These are phyloP conservation scores for Agroathelia rolfsii DNA, from an alignment of 1,284 basidiomycete species.

Conservation along the genomic window DNA sequence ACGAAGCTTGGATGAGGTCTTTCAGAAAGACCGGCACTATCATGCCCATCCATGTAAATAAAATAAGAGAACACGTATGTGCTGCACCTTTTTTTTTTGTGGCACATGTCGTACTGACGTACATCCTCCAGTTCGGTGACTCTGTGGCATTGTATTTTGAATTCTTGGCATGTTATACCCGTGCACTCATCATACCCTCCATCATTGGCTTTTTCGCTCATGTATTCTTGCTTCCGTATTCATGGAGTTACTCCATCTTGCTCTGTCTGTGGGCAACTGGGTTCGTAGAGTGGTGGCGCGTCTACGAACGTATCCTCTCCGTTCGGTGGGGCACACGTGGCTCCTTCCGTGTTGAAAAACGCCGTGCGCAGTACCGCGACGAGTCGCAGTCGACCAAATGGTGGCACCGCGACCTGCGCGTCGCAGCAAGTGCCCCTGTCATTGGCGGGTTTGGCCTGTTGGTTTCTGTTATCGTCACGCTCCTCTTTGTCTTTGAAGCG, in stretches of 20 bases:
- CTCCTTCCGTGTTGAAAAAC: slow-evolving; percentile 68
- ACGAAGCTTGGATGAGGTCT: slow-evolving; percentile 57
- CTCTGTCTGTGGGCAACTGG: slow-evolving; percentile 72
- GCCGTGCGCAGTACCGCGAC: slow-evolving; percentile 56
- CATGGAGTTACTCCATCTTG: slow-evolving; percentile 67
- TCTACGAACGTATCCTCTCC: slow-evolving; percentile 71
- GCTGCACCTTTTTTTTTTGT: slow-evolving; percentile 1
- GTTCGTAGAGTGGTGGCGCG: slow-evolving; percentile 88
- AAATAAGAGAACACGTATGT: slow-evolving; percentile 30
- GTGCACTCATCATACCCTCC: slow-evolving; percentile 63
- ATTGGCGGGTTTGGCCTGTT: slow-evolving; percentile 67
- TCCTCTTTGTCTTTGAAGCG: slow-evolving; percentile 80
- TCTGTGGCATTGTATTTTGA: slow-evolving; percentile 86
- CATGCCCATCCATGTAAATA: slow-evolving; percentile 23
- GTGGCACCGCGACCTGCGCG: slow-evolving; percentile 72
- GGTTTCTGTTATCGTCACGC: slow-evolving; percentile 64
- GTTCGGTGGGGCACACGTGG: slow-evolving; percentile 75
- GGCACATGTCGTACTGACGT: too few species aligned
- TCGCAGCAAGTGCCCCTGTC: slow-evolving; percentile 70
- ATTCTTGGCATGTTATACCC: slow-evolving; percentile 79
- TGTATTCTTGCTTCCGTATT: slow-evolving; percentile 62
- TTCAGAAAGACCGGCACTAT: slow-evolving; percentile 1
- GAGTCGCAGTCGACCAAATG: slow-evolving; percentile 52
- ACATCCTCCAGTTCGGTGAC: slow-evolving; percentile 70
- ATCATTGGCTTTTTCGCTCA: slow-evolving; percentile 50